Evolutionary conservation across 1,284 basidiomycete species (phyloP), one percentile per base, ranked within the genome.

Genomic region (Ustilago crameri): DNA sequence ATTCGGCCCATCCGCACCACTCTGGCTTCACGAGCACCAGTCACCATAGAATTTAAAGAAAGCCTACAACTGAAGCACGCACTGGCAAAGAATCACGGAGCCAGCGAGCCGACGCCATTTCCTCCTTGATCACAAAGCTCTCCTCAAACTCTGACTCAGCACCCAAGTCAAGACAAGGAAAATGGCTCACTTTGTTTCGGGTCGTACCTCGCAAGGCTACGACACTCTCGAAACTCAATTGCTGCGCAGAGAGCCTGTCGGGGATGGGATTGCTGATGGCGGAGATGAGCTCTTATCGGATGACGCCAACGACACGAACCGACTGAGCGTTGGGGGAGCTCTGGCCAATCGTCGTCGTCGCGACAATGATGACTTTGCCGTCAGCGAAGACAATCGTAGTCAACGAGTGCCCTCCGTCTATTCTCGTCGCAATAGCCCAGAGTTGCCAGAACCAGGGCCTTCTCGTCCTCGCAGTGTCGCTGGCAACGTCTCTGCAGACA

Each of bases 181-280:
- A n/a, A 82, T 82, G 80, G 79, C 80, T 34, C 80, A 80, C 46
- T 82, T 82, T 42, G 75, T 82, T 24, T 80, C 80, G 20, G 59
- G 68, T 27, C 68, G 68, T 23, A 66, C 66, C 24, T 74, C 75
- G 2, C 63, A 75, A 9, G 75, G 79, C 62, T 82, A 76, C 54
- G 78, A 76, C 41, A 65, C 76, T 30, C 54, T 82, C 9, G 66
- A 79, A 57, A 64, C 74, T 34, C 76, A 81, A 61, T 72, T 82
- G 34, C 64, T 81, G 30, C 68, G 65, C 10, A 53, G 66, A 44
- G 56, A 66, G 20, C 67, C 76, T 8, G 53, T 75, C 12, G 35
- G 58, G 9, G 64, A 64, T 30, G 61, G 50, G 12, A 22, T 62
- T 42, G 49, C 51, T 7, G 47, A 46, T 15, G 65, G 70, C 17